phyloP scores from a whole-genome alignment of 2,329 filamentous ascomycete genomes.

The Aspergillus brasiliensis region DNA sequence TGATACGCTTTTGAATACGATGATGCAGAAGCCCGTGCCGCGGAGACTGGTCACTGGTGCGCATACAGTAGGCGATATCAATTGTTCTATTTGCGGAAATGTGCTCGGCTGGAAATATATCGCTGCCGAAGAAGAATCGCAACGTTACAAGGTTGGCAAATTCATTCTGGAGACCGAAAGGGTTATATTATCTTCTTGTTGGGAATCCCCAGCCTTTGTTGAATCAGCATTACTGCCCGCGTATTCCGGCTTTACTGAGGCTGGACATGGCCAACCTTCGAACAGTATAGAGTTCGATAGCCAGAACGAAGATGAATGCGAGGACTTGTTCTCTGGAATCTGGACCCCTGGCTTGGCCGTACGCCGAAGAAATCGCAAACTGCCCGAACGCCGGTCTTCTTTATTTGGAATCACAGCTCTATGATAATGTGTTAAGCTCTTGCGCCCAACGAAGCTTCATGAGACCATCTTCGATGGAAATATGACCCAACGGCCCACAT shows the following conservation, averaged over 20 bases:
- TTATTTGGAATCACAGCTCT: constrained; percentile 26
- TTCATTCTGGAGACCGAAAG: constrained; percentile 65
- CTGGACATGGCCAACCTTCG: constrained; percentile 14
- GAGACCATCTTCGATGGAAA: neutral
- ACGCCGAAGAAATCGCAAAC: constrained; percentile 45
- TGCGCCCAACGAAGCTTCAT: neutral
- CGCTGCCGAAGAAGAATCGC: constrained; percentile 61
- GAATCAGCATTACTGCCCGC: constrained; percentile 4
- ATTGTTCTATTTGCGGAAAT: constrained; percentile 57
- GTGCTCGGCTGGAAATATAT: constrained; percentile 68
- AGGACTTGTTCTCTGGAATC: constrained; percentile 64
- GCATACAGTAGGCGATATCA: constrained; percentile 64
- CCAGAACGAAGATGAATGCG: constrained; percentile 68
- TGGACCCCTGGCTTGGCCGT: constrained; percentile 60
- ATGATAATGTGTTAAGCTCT: neutral
- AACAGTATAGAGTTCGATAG: constrained; percentile 61
- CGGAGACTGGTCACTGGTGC: constrained; percentile 64
- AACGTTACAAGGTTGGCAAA: constrained; percentile 68
- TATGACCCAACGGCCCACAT: neutral
- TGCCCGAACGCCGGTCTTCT: constrained; percentile 27
- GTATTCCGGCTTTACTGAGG: constrained; percentile 1
- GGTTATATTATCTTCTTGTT: constrained; percentile 53
- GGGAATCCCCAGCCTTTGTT: constrained; percentile 48
- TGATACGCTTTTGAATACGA: constrained; percentile 59
- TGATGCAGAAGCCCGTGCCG: constrained; percentile 58